Evolutionary conservation across 2,329 filamentous ascomycete species (phyloP).

Genomic region (Hymenoscyphus repandus): DNA sequence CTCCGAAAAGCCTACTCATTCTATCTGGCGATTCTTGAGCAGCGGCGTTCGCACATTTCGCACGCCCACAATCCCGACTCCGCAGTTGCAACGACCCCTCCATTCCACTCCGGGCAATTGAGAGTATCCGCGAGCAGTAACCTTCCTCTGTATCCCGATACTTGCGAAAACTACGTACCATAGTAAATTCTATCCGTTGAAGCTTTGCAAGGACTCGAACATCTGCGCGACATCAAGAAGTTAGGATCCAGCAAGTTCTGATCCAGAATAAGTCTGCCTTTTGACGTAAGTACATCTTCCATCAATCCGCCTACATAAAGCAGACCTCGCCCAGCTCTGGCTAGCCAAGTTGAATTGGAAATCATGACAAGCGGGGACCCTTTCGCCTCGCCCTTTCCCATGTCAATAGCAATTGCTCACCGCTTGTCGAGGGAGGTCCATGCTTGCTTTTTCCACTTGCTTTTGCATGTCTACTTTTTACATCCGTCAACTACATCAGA

Average conservation of each 20-base stretch:
- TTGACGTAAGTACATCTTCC: not conserved
- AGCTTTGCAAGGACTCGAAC: conserved; percentile 2
- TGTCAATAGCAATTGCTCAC: not conserved
- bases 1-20: conserved; percentile 5
- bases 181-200: not conserved
- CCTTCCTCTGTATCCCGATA: conserved; percentile 15
- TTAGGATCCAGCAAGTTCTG: not conserved
- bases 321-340: not conserved
- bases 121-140: not conserved
- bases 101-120: not conserved
- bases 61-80: not conserved
- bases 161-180: conserved; percentile 2
- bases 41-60: conserved; percentile 9
- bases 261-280: not conserved
- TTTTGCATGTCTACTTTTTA: conserved; percentile 19
- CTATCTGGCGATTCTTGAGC: conserved; percentile 14
- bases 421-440: not conserved
- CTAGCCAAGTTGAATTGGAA: not conserved
- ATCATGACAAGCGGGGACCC: not conserved
- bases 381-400: not conserved
- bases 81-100: not conserved
- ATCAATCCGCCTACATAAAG: too few species aligned
- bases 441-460: conserved; percentile 8
- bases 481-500: conserved; percentile 2
- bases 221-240: conserved; percentile 4